Conservation (phyloP, 805 yeast species). For the Starmerella kuoi region DNA sequence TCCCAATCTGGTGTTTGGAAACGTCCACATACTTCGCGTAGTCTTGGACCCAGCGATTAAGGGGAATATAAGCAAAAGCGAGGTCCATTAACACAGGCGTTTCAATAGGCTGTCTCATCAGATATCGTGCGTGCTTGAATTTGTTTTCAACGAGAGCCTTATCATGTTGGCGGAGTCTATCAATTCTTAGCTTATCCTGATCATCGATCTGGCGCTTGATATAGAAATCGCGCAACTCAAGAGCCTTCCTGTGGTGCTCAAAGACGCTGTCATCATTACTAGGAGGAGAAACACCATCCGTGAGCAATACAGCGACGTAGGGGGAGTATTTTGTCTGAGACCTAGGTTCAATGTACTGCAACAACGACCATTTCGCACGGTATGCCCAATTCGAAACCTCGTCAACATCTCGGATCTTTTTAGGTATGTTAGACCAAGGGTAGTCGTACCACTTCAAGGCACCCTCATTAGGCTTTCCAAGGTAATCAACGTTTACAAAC, state of each 20-base stretch:
- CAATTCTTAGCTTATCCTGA: constrained; percentile 17
- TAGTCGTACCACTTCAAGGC: constrained; percentile 12
- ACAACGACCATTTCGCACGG: constrained; percentile 11
- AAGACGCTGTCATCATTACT: not conserved
- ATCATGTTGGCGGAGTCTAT: constrained; percentile 17
- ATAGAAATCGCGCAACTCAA: constrained; percentile 14
- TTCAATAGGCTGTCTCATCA: constrained; percentile 16
- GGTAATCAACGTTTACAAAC: constrained; percentile 13
- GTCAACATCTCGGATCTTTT: constrained; percentile 17
- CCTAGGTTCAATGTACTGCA: constrained; percentile 13
- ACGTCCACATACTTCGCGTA: constrained; percentile 13
- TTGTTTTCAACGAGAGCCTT: constrained; percentile 13
- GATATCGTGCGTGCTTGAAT: constrained; percentile 13
- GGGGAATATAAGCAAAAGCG: constrained; percentile 18
- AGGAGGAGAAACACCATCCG: not conserved
- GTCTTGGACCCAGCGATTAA: constrained; percentile 7
- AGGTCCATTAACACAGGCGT: constrained; percentile 17
- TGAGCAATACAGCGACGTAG: constrained; percentile 12
- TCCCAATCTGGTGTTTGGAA: constrained; percentile 12
- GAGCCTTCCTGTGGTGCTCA: constrained; percentile 7
- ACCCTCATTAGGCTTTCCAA: constrained; percentile 7
- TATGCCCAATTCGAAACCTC: constrained; percentile 18
- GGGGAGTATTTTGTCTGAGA: constrained; percentile 10
- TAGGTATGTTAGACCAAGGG: constrained; percentile 19
- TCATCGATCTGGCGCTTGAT: constrained; percentile 15